Evolutionary conservation across 2,329 filamentous ascomycete genomes (phyloP), one percentile per base, ranked within the genome.

Genomic region (Fusarium nodosum): DNA sequence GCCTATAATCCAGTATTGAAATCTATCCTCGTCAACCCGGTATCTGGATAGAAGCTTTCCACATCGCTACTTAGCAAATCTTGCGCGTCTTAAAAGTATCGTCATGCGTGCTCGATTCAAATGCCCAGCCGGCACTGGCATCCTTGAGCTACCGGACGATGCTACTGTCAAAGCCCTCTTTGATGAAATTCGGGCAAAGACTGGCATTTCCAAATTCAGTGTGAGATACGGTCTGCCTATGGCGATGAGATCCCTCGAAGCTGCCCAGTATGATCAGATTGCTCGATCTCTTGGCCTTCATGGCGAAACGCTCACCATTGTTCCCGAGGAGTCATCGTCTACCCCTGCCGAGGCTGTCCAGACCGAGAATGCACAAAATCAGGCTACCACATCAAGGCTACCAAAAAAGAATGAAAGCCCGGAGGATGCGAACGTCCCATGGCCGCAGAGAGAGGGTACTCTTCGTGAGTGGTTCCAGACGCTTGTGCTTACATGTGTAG

Each of bases 151-250:
- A 30, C 83, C 88, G 36, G 90, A 93, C 56, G 82, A 87, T 64
- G 90, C 92, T 54, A 91, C 88, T 5, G 85, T 93, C 46, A 81
- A 81, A 48, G 84, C 89, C 55, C 83, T 94, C 2, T 82, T 90
- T 47, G 77, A 84, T 6, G 82, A 87, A 51, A 89, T 94, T 73
- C 84, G 84, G 53, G 81, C 86, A 51, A 87, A 88, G 74, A 93
- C 92, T 3, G 87, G 87, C 7, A 83, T 95, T 18, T 74, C 83
- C 9, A 83, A 84, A 16, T 94, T 95, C 75, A 87, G 91, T 44
- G 82, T 97, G 66, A 97, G 96, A 83, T 93, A 91, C 80, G 93
- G 93, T 36, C 97, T 92, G 74, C 95, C 95, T 1, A 79, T 76
- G 74, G 75, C 77, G 6, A 90, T 93, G 26, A 89, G 90, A 75